A percentile compares a stretch with the other conserved stretches of the same genome.
Conservation (phyloP, 1,284 basidiomycete genomes). For the Paramarasmius palmivorus region DNA sequence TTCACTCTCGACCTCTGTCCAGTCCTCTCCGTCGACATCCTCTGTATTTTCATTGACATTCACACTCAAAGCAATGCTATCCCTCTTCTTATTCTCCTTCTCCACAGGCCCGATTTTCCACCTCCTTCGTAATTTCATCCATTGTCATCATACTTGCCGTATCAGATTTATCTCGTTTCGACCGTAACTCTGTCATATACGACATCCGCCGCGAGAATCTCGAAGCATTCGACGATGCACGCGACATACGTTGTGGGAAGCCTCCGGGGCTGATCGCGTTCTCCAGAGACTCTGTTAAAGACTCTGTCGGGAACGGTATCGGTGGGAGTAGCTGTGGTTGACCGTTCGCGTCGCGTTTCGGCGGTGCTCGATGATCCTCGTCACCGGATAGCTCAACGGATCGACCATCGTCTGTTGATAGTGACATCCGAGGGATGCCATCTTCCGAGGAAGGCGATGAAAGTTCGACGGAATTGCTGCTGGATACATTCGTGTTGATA, state of each 20-base stretch:
- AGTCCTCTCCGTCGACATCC: slow-evolving; percentile 53
- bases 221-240: slow-evolving; percentile 55
- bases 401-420: slow-evolving; percentile 69
- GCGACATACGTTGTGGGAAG: slow-evolving; percentile 24
- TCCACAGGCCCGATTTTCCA: slow-evolving; percentile 72
- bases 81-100: slow-evolving; percentile 49
- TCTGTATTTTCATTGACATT: slow-evolving; percentile 38
- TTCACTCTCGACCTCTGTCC: slow-evolving; percentile 61
- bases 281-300: slow-evolving; percentile 77
- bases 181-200: slow-evolving; percentile 76
- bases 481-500: slow-evolving; percentile 25
- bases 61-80: slow-evolving; percentile 41
- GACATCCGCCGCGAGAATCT: slow-evolving; percentile 68
- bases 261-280: slow-evolving; percentile 39
- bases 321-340: slow-evolving; percentile 74
- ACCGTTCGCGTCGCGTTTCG: slow-evolving; percentile 28
- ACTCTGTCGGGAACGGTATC: slow-evolving; percentile 77
- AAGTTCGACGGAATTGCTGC: not conserved
- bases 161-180: slow-evolving; percentile 82
- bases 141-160: slow-evolving; percentile 92
- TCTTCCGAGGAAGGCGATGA: slow-evolving; percentile 37
- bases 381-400: slow-evolving; percentile 56
- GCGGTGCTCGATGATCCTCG: slow-evolving; percentile 31
- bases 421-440: slow-evolving; percentile 61
- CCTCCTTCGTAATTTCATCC: slow-evolving; percentile 96